Evolutionary conservation across 2,329 filamentous ascomycete species (phyloP).

Genomic region (Gaeumannomyces sp.): DNA sequence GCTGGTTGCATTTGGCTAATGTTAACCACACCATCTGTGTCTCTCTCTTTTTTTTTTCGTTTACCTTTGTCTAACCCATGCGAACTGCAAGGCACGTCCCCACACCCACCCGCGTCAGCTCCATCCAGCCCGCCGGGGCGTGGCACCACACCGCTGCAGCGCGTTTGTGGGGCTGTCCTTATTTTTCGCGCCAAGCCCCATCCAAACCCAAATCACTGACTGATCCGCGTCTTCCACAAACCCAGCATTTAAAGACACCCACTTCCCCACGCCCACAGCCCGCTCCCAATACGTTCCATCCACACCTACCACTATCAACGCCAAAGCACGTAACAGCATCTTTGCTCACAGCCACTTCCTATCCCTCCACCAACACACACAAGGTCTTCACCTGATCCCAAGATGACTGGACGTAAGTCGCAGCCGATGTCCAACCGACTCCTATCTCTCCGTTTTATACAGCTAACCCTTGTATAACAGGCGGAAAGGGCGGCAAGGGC

Average conservation of each 20-base stretch:
- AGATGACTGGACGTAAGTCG: slow-evolving; percentile 31
- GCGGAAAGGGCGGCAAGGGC: slow-evolving; percentile 94
- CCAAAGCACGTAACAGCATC: too few species aligned
- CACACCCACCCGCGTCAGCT: neutral
- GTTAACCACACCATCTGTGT: neutral
- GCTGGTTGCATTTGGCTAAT: neutral
- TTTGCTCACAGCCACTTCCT: neutral
- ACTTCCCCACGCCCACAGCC: slow-evolving; percentile 11
- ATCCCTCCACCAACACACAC: neutral
- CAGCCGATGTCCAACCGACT: too few species aligned
- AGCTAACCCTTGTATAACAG: slow-evolving; percentile 33
- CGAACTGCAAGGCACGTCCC: neutral
- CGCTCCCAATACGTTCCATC: neutral
- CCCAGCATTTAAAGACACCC: slow-evolving; percentile 18
- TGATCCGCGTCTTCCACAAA: slow-evolving; percentile 13
- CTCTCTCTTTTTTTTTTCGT: neutral
- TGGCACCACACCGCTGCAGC: neutral
- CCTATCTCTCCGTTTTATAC: neutral
- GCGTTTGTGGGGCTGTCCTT: slow-evolving; percentile 1
- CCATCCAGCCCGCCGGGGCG: neutral
- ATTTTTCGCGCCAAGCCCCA: neutral
- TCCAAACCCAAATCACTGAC: slow-evolving; percentile 15
- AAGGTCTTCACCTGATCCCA: slow-evolving; percentile 14
- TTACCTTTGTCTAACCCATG: neutral
- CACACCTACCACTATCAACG: too few species aligned